These are phyloP conservation scores for Pseudoscleropodium purum DNA, from an alignment of 225 moss, liverwort and hornwort genomes.

Conservation along the genomic window DNA sequence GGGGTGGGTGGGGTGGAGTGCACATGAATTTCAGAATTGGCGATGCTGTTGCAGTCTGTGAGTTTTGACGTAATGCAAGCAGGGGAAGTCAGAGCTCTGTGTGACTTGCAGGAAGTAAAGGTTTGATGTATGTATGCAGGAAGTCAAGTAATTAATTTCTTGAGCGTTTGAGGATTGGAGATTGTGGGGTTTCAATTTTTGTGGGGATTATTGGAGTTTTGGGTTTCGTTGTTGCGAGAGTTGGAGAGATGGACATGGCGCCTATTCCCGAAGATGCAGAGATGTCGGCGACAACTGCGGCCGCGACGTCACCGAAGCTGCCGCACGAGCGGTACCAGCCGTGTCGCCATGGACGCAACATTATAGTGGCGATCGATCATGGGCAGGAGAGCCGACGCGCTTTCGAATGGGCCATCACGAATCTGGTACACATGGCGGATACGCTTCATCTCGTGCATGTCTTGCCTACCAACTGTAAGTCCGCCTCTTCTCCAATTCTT, in stretches of 20 bases:
- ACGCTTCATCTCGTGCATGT: slow-evolving; percentile 67
- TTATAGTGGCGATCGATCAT: slow-evolving; percentile 74
- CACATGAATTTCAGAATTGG: neutral
- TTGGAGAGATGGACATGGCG: slow-evolving; percentile 26
- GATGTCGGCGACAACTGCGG: neutral
- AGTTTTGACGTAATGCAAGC: neutral
- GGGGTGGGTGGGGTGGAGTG: neutral
- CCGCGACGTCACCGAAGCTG: neutral
- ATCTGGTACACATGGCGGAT: slow-evolving; percentile 53
- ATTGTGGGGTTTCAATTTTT: neutral
- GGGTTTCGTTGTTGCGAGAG: neutral
- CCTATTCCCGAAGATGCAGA: slow-evolving; percentile 35
- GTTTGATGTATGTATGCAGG: neutral
- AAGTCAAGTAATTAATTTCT: neutral
- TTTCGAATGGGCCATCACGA: slow-evolving; percentile 65
- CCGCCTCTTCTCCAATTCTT: neutral
- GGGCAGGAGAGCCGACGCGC: slow-evolving; percentile 55
- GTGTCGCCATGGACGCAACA: slow-evolving; percentile 29
- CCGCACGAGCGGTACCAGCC: slow-evolving; percentile 3
- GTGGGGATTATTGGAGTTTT: neutral
- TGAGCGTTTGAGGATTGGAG: neutral
- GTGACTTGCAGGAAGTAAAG: neutral
- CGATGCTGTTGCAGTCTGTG: neutral
- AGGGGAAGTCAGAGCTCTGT: neutral
- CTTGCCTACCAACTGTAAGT: slow-evolving; percentile 31